phyloP scores from a whole-genome alignment of 2,329 filamentous ascomycete species.

The Cadophora malorum region DNA sequence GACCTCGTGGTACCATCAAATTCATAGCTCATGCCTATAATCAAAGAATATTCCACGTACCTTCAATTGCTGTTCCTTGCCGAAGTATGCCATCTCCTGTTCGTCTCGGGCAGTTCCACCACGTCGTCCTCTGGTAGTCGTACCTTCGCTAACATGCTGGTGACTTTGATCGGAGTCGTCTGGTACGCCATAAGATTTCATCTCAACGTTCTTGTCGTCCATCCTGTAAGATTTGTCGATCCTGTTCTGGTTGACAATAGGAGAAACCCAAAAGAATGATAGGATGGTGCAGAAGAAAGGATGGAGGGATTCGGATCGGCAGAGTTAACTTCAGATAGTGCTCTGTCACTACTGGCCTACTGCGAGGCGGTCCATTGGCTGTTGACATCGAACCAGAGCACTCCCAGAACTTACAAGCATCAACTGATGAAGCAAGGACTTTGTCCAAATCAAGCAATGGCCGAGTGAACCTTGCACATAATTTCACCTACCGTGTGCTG shows the following conservation, averaged over 20 bases:
- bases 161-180: conserved; percentile 14
- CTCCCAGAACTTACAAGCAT: not conserved
- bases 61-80: conserved; percentile 39
- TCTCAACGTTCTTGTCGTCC: conserved; percentile 31
- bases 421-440: conserved; percentile 3
- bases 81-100: conserved; percentile 39
- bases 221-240: conserved; percentile 27
- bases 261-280: not conserved
- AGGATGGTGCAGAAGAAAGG: conserved; percentile 4
- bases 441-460: conserved; percentile 10
- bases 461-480: conserved; percentile 2
- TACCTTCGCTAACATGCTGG: conserved; percentile 1
- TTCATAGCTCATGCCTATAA: not conserved
- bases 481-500: conserved; percentile 7
- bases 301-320: not conserved
- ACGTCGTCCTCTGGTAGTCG: conserved; percentile 36
- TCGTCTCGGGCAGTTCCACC: conserved; percentile 36
- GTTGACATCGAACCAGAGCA: not conserved
- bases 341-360: not conserved
- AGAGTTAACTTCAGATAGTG: conserved; percentile 8
- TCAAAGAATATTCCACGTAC: conserved; percentile 13
- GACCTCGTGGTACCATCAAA: not conserved
- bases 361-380: not conserved
- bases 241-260: not conserved
- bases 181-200: conserved; percentile 16